These are phyloP conservation scores for Crotalaria pallida DNA, from an alignment of 306 rosid genomes.

Conservation along the genomic window DNA sequence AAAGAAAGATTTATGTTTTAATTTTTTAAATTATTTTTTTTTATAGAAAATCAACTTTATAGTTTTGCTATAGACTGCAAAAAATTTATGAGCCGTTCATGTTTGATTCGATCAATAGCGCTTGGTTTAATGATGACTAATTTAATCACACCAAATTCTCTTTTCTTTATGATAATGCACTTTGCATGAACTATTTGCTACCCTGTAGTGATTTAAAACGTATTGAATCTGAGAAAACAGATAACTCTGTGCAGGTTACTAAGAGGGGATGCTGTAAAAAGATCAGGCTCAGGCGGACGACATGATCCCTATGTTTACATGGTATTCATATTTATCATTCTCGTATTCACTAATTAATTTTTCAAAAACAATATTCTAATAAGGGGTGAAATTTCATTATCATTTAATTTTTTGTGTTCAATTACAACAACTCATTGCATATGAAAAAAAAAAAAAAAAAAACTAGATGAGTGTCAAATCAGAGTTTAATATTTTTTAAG, in stretches of 20 bases:
- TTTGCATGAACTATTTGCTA: neutral
- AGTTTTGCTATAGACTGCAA: too few relatives aligned
- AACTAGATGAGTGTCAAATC: neutral
- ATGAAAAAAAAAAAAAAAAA: neutral
- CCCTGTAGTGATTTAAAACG: too few relatives aligned
- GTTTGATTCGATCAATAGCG: too few relatives aligned
- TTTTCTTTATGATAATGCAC: neutral
- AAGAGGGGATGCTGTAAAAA: conserved; percentile 47
- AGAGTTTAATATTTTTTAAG: too few relatives aligned
- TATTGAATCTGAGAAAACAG: neutral
- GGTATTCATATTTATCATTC: conserved; percentile 31
- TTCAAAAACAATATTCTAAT: neutral
- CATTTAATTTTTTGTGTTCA: too few relatives aligned
- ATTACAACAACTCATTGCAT: neutral
- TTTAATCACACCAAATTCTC: neutral
- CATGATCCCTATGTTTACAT: conserved; percentile 56
- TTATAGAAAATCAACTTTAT: too few relatives aligned
- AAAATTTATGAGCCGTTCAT: too few relatives aligned
- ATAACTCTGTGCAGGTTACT: conserved; percentile 39
- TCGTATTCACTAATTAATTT: neutral
- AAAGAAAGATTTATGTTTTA: too few relatives aligned
- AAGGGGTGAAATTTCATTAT: neutral
- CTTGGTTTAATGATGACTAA: neutral
- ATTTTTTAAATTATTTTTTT: too few relatives aligned
- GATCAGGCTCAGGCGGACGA: conserved; percentile 70